phyloP scores from a whole-genome alignment of 2,329 filamentous ascomycete genomes.

The Aspergillus texensis region DNA sequence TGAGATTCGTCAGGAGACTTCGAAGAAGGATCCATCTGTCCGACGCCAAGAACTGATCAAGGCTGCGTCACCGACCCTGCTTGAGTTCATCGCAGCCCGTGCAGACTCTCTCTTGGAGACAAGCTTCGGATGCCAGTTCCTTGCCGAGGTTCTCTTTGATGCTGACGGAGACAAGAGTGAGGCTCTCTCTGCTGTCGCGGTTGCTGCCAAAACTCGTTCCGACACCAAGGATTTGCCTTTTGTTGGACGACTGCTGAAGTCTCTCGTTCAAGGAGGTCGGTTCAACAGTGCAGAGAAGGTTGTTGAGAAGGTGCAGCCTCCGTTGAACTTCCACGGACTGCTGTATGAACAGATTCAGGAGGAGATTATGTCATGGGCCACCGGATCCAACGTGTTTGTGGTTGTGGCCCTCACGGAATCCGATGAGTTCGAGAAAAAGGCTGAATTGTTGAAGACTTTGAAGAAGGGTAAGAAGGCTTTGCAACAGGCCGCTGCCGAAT shows the following conservation, averaged over 20 bases:
- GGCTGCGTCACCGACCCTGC: constrained; percentile 71
- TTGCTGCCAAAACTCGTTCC: constrained; percentile 44
- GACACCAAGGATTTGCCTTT: constrained; percentile 64
- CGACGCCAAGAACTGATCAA: constrained; percentile 76
- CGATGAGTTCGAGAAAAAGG: constrained; percentile 66
- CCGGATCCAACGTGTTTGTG: constrained; percentile 81
- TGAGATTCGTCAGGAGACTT: constrained; percentile 77
- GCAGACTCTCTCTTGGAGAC: constrained; percentile 70
- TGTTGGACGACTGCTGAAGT: constrained; percentile 85
- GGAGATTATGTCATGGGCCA: constrained; percentile 79
- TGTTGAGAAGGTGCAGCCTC: constrained; percentile 71
- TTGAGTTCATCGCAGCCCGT: constrained; percentile 71
- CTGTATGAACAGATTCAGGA: constrained; percentile 82
- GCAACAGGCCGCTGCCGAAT: constrained; percentile 57
- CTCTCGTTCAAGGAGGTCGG: constrained; percentile 82
- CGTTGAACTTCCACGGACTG: constrained; percentile 76
- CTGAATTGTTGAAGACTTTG: constrained; percentile 69
- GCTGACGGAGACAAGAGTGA: constrained; percentile 74
- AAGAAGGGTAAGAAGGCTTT: constrained; percentile 73
- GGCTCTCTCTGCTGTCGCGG: constrained; percentile 69
- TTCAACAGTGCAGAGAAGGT: constrained; percentile 76
- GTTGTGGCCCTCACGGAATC: constrained; percentile 80
- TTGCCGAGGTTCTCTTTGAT: constrained; percentile 78
- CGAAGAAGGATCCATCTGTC: constrained; percentile 83
- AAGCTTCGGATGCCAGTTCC: constrained; percentile 83